phyloP scores from a whole-genome alignment of 345 rosid species.

The Camelina laxa region DNA sequence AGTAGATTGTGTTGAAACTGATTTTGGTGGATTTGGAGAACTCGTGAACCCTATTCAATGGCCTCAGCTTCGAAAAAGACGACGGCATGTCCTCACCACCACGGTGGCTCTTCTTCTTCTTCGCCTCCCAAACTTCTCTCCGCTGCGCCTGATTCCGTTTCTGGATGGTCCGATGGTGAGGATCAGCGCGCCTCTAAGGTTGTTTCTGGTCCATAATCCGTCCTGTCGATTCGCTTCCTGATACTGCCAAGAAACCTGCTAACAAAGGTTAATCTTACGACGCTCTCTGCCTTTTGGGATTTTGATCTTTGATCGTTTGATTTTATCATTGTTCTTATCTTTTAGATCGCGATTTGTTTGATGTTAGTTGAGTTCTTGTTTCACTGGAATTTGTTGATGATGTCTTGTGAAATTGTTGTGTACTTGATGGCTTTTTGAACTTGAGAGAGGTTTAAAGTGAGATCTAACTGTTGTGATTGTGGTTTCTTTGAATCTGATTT shows the following conservation, averaged over 20 bases:
- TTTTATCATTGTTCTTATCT: constrained; percentile 5
- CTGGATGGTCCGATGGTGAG: constrained; percentile 47
- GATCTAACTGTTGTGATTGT: constrained; percentile 14
- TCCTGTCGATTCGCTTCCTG: constrained; percentile 69
- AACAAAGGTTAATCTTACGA: constrained; percentile 54
- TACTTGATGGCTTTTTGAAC: constrained; percentile 5
- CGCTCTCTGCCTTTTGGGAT: not conserved
- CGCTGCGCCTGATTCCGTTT: constrained; percentile 43
- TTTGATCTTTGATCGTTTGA: constrained; percentile 13
- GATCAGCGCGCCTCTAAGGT: constrained; percentile 51
- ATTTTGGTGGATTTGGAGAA: constrained; percentile 80
- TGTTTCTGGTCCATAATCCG: constrained; percentile 52
- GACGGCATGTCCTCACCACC: constrained; percentile 57
- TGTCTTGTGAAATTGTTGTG: constrained; percentile 5
- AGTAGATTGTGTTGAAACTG: constrained; percentile 69
- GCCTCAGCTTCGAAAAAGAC: constrained; percentile 90
- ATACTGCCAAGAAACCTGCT: constrained; percentile 56
- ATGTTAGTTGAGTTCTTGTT: constrained; percentile 7
- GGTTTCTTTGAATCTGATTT: constrained; percentile 19
- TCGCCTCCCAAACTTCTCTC: constrained; percentile 47
- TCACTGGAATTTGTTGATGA: constrained; percentile 17
- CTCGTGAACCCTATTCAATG: constrained; percentile 90
- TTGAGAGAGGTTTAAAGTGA: not conserved
- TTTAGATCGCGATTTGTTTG: not conserved
- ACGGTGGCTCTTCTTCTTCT: constrained; percentile 29